Evolutionary conservation across 257 asterid genomes (phyloP).

Genomic region (Catharanthus roseus): DNA sequence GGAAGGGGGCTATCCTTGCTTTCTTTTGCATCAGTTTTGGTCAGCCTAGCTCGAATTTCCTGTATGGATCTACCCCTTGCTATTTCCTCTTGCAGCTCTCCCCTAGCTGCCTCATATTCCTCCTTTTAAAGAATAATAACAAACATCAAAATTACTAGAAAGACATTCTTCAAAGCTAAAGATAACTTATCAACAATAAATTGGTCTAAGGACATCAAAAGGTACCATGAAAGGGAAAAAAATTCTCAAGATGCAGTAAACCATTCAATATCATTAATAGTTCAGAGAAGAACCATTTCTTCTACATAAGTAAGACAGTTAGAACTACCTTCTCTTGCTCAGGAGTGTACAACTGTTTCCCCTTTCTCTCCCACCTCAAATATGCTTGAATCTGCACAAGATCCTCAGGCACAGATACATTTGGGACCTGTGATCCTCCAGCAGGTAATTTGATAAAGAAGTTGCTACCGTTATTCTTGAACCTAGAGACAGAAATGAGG

Average conservation of each 20-base stretch:
- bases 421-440: slow-evolving; percentile 31
- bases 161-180: not conserved
- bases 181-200: not conserved
- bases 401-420: slow-evolving; percentile 84
- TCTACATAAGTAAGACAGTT: slow-evolving; percentile 14
- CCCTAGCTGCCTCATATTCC: slow-evolving; percentile 94
- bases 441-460: slow-evolving; percentile 54
- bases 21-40: slow-evolving; percentile 36
- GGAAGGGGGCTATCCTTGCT: slow-evolving; percentile 38
- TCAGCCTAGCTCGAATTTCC: slow-evolving; percentile 66
- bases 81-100: slow-evolving; percentile 77
- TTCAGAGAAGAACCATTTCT: slow-evolving; percentile 1
- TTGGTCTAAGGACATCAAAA: not conserved
- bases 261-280: not conserved
- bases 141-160: not conserved
- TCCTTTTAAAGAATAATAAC: slow-evolving; percentile 32
- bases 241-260: not conserved
- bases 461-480: slow-evolving; percentile 77
- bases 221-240: not conserved
- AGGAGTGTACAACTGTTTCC: slow-evolving; percentile 74
- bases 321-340: slow-evolving; percentile 66
- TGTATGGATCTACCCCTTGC: slow-evolving; percentile 63
- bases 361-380: slow-evolving; percentile 95
- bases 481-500: slow-evolving; percentile 51
- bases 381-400: slow-evolving; percentile 95